Evolutionary conservation across 345 rosid species (phyloP).

Genomic region (Euclidium syriacum): DNA sequence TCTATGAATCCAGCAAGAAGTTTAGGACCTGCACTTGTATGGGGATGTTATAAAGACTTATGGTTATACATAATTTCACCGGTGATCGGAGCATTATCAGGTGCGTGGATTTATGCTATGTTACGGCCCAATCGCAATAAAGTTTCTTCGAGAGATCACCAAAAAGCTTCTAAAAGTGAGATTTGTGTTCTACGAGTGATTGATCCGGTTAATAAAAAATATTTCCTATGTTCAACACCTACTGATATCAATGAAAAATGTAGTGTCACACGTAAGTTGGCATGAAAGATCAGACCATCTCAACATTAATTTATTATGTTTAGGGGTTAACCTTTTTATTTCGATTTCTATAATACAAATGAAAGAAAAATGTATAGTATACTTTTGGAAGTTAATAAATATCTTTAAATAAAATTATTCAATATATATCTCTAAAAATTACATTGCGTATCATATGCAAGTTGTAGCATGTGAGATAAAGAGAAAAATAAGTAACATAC

Average conservation of each 20-base stretch:
- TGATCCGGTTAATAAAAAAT: conserved; percentile 4
- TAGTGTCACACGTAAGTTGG: conserved; percentile 19
- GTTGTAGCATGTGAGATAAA: too few species aligned
- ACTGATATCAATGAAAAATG: conserved; percentile 1
- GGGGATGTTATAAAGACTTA: conserved; percentile 32
- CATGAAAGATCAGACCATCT: neutral
- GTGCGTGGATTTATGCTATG: conserved; percentile 46
- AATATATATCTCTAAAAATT: too few species aligned
- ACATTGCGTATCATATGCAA: too few species aligned
- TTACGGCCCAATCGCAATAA: conserved; percentile 28
- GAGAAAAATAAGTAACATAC: too few species aligned
- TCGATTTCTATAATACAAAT: too few species aligned
- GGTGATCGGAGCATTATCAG: conserved; percentile 38
- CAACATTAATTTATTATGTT: too few species aligned
- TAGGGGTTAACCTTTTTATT: too few species aligned
- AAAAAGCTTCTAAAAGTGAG: conserved; percentile 18
- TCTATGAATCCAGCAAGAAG: conserved; percentile 77
- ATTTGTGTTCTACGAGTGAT: conserved; percentile 20
- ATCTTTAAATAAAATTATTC: too few species aligned
- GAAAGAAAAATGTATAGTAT: too few species aligned
- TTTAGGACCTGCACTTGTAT: conserved; percentile 50
- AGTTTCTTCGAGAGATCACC: conserved; percentile 12
- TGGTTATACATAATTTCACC: conserved; percentile 49
- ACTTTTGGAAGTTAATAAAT: too few species aligned
- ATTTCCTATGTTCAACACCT: conserved; percentile 20